Evolutionary conservation across 805 yeast genomes (phyloP).

Genomic region (Metschnikowia noctiluminum): DNA sequence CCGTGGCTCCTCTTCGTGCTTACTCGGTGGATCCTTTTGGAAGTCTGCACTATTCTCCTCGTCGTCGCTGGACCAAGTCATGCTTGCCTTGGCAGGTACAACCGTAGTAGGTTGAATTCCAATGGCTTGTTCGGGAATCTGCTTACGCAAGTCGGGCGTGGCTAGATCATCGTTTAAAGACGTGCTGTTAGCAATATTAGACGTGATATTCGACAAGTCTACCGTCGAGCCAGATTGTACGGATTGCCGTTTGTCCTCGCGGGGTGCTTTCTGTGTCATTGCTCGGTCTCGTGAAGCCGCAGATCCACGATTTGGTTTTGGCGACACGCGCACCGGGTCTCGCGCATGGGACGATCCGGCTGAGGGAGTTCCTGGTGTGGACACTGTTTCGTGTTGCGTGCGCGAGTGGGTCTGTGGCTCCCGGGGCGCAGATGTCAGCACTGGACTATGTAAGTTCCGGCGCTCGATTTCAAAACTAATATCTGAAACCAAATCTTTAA

Average conservation of each 20-base stretch:
- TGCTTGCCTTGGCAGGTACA: conserved; percentile 78
- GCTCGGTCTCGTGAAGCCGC: background rate
- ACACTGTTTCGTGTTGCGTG: background rate
- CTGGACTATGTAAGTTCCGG: conserved; percentile 50
- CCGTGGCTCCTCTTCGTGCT: conserved; percentile 5
- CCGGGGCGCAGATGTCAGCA: conserved; percentile 1
- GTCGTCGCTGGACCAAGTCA: conserved; percentile 88
- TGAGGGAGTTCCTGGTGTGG: conserved; percentile 1
- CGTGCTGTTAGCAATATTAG: conserved; percentile 5
- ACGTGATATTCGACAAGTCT: background rate
- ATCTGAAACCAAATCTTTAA: conserved; percentile 87
- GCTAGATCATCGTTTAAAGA: conserved; percentile 13
- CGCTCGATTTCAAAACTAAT: conserved; percentile 84
- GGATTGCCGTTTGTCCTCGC: background rate
- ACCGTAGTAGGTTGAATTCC: conserved; percentile 64
- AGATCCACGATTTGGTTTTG: background rate
- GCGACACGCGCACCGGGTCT: background rate
- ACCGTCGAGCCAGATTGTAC: background rate
- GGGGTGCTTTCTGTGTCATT: background rate
- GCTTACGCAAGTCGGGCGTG: conserved; percentile 14
- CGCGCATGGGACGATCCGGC: background rate
- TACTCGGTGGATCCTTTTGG: background rate
- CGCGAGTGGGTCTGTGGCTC: conserved; percentile 3
- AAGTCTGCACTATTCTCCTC: conserved; percentile 42
- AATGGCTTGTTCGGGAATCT: conserved; percentile 23